phyloP scores from a whole-genome alignment of 768 basidiomycete genomes.

The Gloeostereum incarnatum region DNA sequence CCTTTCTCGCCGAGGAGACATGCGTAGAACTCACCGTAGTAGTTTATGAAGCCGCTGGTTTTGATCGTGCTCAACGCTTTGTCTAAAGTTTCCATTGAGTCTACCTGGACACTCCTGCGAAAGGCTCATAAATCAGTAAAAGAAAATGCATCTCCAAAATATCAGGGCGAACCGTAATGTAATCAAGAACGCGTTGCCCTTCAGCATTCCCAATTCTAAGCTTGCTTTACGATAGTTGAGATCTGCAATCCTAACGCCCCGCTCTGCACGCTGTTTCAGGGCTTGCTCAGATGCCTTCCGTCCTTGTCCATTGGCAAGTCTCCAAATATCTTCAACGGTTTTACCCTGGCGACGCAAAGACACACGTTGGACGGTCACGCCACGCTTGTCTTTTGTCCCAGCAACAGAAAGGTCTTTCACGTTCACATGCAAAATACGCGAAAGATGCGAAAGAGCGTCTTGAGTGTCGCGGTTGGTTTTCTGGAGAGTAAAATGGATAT shows the following conservation, averaged over 20 bases:
- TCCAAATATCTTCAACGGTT: slow-evolving; percentile 82
- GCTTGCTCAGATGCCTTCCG: slow-evolving; percentile 49
- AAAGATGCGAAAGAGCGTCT: slow-evolving; percentile 77
- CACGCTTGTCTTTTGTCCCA: slow-evolving; percentile 98
- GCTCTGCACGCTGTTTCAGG: slow-evolving; percentile 69
- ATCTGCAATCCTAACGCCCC: slow-evolving; percentile 84
- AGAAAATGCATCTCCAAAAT: no score
- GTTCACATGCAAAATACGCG: slow-evolving; percentile 67
- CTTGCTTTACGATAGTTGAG: slow-evolving; percentile 74
- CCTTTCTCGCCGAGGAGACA: no score
- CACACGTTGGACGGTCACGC: slow-evolving; percentile 91
- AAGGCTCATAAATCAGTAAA: slow-evolving; percentile 4
- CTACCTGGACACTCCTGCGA: slow-evolving; percentile 74
- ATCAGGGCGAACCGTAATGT: slow-evolving; percentile 66
- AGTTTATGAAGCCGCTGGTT: slow-evolving; percentile 90
- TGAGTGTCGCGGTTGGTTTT: slow-evolving; percentile 98
- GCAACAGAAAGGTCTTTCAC: slow-evolving; percentile 82
- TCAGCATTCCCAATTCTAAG: slow-evolving; percentile 91
- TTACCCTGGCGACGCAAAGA: slow-evolving; percentile 69
- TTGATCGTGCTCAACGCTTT: slow-evolving; percentile 71
- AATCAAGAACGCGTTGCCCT: slow-evolving; percentile 93
- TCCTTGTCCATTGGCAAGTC: slow-evolving; percentile 57
- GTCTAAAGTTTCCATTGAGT: slow-evolving; percentile 64
- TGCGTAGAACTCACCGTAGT: slow-evolving; percentile 60
- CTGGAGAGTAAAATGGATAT: slow-evolving; percentile 93